Evolutionary conservation across 192 early-diverging fungal genomes (phyloP).

Genomic region (Diversispora eburnea): DNA sequence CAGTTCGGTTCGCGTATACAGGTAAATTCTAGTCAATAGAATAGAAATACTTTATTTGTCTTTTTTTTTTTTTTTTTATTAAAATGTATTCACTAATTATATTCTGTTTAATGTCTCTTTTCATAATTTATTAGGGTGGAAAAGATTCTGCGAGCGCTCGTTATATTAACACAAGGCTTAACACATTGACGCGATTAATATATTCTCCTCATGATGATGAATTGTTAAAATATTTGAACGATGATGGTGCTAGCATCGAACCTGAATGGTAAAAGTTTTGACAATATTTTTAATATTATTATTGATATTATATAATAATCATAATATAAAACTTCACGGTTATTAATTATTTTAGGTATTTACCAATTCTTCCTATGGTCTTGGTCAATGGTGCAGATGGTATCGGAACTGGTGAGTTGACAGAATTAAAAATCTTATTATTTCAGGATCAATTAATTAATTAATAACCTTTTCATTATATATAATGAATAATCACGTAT

Average conservation of each 20-base stretch:
- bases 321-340: too few relatives aligned
- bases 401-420: slow-evolving; percentile 81
- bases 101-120: slow-evolving; percentile 1
- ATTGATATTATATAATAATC: too few relatives aligned
- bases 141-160: slow-evolving; percentile 95
- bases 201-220: slow-evolving; percentile 82
- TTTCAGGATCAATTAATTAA: background rate
- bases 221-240: slow-evolving; percentile 76
- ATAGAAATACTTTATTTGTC: slow-evolving; percentile 24
- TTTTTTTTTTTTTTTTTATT: background rate
- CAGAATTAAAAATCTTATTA: background rate
- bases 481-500: background rate
- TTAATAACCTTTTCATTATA: background rate
- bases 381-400: slow-evolving; percentile 91
- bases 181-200: slow-evolving; percentile 67
- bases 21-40: too few relatives aligned
- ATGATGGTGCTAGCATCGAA: slow-evolving; percentile 88
- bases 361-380: slow-evolving; percentile 92
- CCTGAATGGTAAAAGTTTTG: slow-evolving; percentile 63
- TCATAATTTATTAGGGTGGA: slow-evolving; percentile 56
- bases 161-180: slow-evolving; percentile 87
- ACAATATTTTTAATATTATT: too few relatives aligned
- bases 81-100: background rate
- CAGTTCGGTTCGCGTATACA: slow-evolving; percentile 88
- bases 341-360: slow-evolving; percentile 43